Percentiles rank a stretch among this genome's conserved stretches.
These are phyloP conservation scores for Gamarada debralockiae DNA, from an alignment of 495 filamentous ascomycete genomes.

Conservation along the genomic window DNA sequence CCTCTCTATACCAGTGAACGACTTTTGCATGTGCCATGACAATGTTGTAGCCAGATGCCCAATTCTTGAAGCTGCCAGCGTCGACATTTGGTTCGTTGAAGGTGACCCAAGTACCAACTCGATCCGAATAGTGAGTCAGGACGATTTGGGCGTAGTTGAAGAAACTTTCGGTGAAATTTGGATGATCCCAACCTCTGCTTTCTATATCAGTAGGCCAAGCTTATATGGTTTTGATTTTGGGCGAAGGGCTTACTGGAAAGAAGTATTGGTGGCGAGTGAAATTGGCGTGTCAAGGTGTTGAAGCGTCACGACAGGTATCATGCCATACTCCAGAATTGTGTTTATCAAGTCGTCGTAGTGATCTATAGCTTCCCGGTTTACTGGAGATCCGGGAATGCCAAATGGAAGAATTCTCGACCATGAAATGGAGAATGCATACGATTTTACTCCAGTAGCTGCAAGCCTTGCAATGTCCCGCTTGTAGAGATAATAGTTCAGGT, in stretches of 20 bases:
- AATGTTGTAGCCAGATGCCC: constrained; percentile 30
- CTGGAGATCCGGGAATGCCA: constrained; percentile 34
- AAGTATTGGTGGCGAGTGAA: constrained; percentile 35
- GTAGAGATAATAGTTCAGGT: constrained; percentile 48
- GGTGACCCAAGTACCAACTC: constrained; percentile 42
- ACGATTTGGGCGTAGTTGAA: constrained; percentile 37
- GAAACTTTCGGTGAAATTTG: too few species aligned
- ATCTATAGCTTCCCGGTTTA: constrained; percentile 39
- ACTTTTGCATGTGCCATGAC: constrained; percentile 36
- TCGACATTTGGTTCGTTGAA: constrained; percentile 41
- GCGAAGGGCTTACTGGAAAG: too few species aligned
- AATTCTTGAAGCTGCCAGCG: constrained; percentile 31
- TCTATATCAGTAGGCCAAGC: too few species aligned
- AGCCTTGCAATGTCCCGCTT: constrained; percentile 47
- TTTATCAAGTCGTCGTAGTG: constrained; percentile 46
- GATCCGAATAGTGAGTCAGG: constrained; percentile 37
- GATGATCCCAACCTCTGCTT: too few species aligned
- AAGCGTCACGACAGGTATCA: constrained; percentile 40
- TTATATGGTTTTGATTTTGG: too few species aligned
- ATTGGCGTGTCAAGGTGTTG: constrained; percentile 40
- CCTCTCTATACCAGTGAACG: constrained; percentile 38
- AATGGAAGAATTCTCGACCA: constrained; percentile 45
- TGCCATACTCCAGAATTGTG: constrained; percentile 34
- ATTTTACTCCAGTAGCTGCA: constrained; percentile 43
- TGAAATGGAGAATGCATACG: constrained; percentile 43